phyloP scores from a whole-genome alignment of 345 rosid genomes.

The Dipteronia dyeriana region DNA sequence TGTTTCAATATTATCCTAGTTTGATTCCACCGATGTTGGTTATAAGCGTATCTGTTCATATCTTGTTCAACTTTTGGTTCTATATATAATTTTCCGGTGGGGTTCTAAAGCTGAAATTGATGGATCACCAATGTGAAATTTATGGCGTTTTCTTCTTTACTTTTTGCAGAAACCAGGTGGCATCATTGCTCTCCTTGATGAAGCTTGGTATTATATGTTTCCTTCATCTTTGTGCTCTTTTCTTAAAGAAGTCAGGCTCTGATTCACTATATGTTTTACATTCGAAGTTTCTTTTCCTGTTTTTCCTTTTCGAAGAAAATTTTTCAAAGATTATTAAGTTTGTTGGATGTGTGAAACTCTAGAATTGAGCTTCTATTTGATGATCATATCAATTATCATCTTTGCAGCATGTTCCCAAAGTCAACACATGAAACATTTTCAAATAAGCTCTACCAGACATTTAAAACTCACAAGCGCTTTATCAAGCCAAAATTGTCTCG shows the following conservation, averaged over 20 bases:
- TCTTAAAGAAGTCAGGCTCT: not conserved
- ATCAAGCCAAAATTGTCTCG: constrained; percentile 95
- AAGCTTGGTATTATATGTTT: constrained; percentile 67
- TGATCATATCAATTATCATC: constrained; percentile 10
- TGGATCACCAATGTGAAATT: not conserved
- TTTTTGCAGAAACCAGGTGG: constrained; percentile 80
- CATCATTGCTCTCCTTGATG: constrained; percentile 79
- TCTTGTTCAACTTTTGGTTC: not conserved
- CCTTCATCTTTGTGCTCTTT: not conserved
- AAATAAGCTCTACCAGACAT: constrained; percentile 94
- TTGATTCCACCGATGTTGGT: not conserved
- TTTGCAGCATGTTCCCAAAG: constrained; percentile 95
- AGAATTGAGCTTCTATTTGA: constrained; percentile 4
- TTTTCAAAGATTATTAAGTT: not conserved
- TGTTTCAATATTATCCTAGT: not conserved
- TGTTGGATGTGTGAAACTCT: not conserved
- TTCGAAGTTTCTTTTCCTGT: not conserved
- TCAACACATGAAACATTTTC: constrained; percentile 98
- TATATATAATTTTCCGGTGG: not conserved
- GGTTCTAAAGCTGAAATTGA: not conserved
- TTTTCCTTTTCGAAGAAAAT: not conserved
- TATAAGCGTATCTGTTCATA: not conserved
- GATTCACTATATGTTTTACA: not conserved
- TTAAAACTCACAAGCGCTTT: constrained; percentile 82
- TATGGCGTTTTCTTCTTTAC: not conserved